Conservation (phyloP, 208 protist species). For the Wallacemonas collosoma region DNA sequence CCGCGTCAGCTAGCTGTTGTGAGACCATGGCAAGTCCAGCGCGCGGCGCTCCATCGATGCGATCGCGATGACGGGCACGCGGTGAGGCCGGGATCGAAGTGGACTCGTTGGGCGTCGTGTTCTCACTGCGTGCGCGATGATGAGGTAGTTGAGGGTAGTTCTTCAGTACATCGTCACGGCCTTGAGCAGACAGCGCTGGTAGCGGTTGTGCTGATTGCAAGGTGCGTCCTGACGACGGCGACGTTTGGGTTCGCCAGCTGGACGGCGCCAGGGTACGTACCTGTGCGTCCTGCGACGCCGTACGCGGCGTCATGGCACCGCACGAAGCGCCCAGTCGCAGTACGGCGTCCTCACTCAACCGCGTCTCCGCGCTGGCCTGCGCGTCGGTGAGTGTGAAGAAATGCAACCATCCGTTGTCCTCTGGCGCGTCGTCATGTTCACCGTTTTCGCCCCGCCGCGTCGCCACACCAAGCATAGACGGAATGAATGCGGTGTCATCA, state of each 20-base stretch:
- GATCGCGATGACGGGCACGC: slow-evolving; percentile 25
- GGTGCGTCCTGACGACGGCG: too few species aligned
- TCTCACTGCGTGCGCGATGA: too few species aligned
- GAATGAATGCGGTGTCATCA: neutral
- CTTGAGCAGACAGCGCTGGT: neutral
- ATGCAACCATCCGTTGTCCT: slow-evolving; percentile 34
- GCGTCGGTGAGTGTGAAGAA: slow-evolving; percentile 41
- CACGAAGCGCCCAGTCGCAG: neutral
- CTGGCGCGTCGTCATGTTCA: slow-evolving; percentile 4
- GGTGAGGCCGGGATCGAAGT: neutral
- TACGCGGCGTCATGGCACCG: too few species aligned
- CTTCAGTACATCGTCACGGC: neutral
- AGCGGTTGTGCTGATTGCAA: too few species aligned
- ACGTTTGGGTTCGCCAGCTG: too few species aligned
- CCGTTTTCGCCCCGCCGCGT: too few species aligned
- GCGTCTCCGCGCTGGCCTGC: slow-evolving; percentile 27
- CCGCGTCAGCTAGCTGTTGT: neutral
- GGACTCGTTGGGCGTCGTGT: neutral
- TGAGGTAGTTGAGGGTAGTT: slow-evolving; percentile 46
- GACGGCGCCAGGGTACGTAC: too few species aligned
- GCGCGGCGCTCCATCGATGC: neutral
- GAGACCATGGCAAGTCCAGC: neutral
- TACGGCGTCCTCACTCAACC: slow-evolving; percentile 14
- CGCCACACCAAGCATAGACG: neutral
- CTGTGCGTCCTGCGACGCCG: too few species aligned